Evolutionary conservation across 2,329 filamentous ascomycete genomes (phyloP), one percentile per base, ranked within the genome.

Genomic region (Capronia americana): DNA sequence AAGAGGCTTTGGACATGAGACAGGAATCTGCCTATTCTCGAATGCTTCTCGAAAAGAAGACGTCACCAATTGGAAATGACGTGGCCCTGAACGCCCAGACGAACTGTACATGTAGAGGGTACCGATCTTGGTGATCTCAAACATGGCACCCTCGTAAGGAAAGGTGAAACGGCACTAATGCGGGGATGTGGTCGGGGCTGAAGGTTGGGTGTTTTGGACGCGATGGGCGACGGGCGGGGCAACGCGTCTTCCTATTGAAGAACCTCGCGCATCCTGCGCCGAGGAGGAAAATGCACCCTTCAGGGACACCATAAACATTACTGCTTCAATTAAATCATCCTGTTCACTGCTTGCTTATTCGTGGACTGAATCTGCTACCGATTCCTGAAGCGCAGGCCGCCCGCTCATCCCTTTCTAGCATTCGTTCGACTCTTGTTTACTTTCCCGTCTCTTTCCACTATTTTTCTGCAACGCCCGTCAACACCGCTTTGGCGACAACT

Each of bases 231-330:
- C 7, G 20, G 44, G 56, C 57, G 61, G 61, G 65, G 57, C 61
- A 64, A 64, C 65, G 65, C 65, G 57, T 61, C 65, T 61, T 30
- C 63, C 32, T 26, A 57, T 64, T 61, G 65, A 48, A 48, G 23
- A 24, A 14, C 61, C 58, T 57, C n/a, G 50, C 11, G 20, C 46
- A 57, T 28, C 44, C 46, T 53, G 32, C 62, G 69, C 54, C 23
- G 17, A 44, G 28, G 24, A 62, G 38, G 30, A 32, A 61, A 48
- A 59, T 59, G 57, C 57, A 59, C 11, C 48, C 20, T 57, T 41
- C 54, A 65, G 57, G 56, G 57, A 60, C 58, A 53, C 44, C 28
- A 51, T 53, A 51, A 46, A 58, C 56, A 58, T 26, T 7, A 44
- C 26, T 58, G 41, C 61, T 53, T 38, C 54, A 17, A 23, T 24